Evolutionary conservation across 164 flowering plant species (phyloP), one percentile per base, ranked within the genome.

Genomic region (Magnolia officinalis): DNA sequence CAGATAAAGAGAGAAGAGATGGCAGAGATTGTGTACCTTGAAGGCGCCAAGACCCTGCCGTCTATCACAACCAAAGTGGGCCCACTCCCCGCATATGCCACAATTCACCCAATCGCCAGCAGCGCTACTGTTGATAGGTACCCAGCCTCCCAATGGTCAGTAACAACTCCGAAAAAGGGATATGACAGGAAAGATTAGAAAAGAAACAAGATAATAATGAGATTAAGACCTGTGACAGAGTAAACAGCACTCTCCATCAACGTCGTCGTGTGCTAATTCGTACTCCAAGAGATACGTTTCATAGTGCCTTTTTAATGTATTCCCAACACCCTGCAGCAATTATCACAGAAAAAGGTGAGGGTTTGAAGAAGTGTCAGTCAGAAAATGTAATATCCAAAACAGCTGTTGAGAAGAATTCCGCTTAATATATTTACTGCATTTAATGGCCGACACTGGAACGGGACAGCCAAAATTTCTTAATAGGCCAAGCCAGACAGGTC

Each of bases 71-170:
- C 99, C 99, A 82, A 96, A 94, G 80, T 96, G 99, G 0, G 99
- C 99, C 99, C 99, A 96, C 84, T 96, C 98, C 0, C 98, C 99
- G 63, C 99, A 96, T 37, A 88, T 84, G 23, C 99, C 98, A 78
- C 99, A 96, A 81, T 96, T 96, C 74, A 96, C 99, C 99, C 99
- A 96, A 74, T 96, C 99, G 37, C 99, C 99, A 10, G 97, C 96
- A 69, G 99, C 98, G 23, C 98, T 91, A 92, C 99, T 96, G 97
- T 50, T 71, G 24, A 63, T 21, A 37, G 37, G 8, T 52, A 2
- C 20, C 7, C 61, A 10, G 16, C 11, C 61, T 8, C 8, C 49
- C 49, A 55, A 13, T 55, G 24, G 20, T 49, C 18, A 70, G 67
- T 21, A 37, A 63, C 63, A 1, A 2, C n/a, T 20, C 51, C n/a